Percentiles rank a stretch among this genome's conserved stretches.
Conservation (phyloP, 2,329 filamentous ascomycete genomes). For the Xylariaceae sp. region DNA sequence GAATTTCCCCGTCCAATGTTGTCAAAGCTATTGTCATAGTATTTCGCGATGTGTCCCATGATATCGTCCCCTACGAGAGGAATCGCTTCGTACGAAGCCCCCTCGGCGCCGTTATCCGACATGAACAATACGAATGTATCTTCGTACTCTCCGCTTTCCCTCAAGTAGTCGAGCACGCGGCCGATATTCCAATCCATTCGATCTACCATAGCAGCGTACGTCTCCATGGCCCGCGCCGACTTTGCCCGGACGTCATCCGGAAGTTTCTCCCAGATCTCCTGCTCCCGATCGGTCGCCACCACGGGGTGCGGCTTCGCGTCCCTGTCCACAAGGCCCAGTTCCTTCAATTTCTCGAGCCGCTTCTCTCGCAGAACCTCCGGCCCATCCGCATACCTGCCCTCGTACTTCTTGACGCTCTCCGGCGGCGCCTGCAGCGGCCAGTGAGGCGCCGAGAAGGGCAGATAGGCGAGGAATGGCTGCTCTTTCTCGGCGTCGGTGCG, state of each 20-base stretch:
- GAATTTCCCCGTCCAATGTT: slow-evolving; percentile 48
- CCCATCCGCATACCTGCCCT: slow-evolving; percentile 56
- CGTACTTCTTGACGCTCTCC: slow-evolving; percentile 50
- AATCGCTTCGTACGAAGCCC: slow-evolving; percentile 13
- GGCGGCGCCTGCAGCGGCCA: slow-evolving; percentile 57
- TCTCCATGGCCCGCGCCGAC: slow-evolving; percentile 34
- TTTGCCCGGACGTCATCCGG: slow-evolving; percentile 13
- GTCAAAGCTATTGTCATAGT: slow-evolving; percentile 31
- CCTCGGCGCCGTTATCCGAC: slow-evolving; percentile 42
- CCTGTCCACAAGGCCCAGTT: slow-evolving; percentile 27
- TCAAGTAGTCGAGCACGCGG: slow-evolving; percentile 46
- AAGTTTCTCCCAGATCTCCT: slow-evolving; percentile 17
- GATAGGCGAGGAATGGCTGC: slow-evolving; percentile 53
- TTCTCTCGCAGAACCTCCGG: slow-evolving; percentile 50
- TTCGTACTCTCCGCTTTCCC: slow-evolving; percentile 45
- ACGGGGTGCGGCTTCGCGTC: slow-evolving; percentile 18
- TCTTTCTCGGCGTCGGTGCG: slow-evolving; percentile 21
- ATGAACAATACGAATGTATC: slow-evolving; percentile 52
- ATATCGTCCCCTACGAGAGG: slow-evolving; percentile 15
- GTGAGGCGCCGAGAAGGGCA: slow-evolving; percentile 58
- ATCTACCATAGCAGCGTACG: slow-evolving; percentile 55
- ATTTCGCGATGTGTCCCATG: slow-evolving; percentile 16
- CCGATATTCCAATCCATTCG: slow-evolving; percentile 50
- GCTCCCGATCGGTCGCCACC: slow-evolving; percentile 10
- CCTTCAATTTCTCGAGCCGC: slow-evolving; percentile 32